Evolutionary conservation across 352 stramenopile genomes (phyloP), one percentile per base, ranked within the genome.

Genomic region (Pythium oligandrum): DNA sequence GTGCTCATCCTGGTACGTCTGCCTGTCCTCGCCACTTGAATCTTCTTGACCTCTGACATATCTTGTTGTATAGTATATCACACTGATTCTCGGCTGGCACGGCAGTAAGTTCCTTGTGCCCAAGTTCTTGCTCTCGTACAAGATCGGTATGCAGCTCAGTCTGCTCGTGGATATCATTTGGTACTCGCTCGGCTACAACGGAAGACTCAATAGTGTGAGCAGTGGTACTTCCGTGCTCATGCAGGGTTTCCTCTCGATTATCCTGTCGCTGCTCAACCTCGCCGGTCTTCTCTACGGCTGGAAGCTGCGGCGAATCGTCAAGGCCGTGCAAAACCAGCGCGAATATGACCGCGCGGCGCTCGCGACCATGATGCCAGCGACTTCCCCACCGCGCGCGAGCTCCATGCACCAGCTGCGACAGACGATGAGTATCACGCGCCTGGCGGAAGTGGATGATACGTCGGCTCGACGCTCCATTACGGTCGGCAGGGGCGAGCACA

Each of bases 131-230:
- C 71, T 95, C 31, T 78, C 88, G 51, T 95, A 93, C 75, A 95
- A 95, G 62, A 87, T 95, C 40, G 85, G 85, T 46, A 95, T 95
- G 85, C 85, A 95, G 53, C 56, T 95, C 30, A 95, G 77, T 60
- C 50, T 95, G 6, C 33, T 88, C 2, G 78, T 95, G 34, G 85
- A 95, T 57, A 72, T 93, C 38, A 85, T 93, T 47, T 95, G 83
- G 83, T 95, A 95, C 70, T 77, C 58, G 42, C 83, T 88, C 39
- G 81, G 81, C 52, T 95, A 93, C 75, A 95, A 95, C 54, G 85
- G 85, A 53, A 91, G 86, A 40, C 66, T 90, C n/a, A 82, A 71
- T 31, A 85, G 62, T 55, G 82, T 92, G 40, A 93, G 79, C 51
- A 73, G 65, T 40, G 83, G 78, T 33, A 95, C 85, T 2, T 83